phyloP scores from a whole-genome alignment of 164 flowering plant species.

The Protea cynaroides region DNA sequence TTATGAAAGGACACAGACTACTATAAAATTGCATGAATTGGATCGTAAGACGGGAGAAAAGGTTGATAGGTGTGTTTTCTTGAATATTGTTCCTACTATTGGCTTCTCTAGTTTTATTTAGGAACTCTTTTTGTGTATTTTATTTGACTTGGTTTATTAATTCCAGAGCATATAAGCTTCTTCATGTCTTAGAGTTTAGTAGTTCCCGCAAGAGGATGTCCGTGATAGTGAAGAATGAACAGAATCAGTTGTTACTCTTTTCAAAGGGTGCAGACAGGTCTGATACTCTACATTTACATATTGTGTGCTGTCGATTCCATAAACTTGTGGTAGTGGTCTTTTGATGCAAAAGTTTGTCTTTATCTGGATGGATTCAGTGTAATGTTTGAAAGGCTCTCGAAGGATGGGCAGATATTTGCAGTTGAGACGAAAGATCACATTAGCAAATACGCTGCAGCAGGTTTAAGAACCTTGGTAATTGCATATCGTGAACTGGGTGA shows the following conservation, averaged over 20 bases:
- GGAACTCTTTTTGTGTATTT: background rate
- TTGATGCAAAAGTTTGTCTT: conserved; percentile 3
- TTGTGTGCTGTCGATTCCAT: background rate
- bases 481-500: conserved; percentile 65
- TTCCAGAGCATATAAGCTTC: conserved; percentile 51
- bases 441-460: conserved; percentile 62
- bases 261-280: conserved; percentile 84
- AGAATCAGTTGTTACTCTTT: conserved; percentile 47
- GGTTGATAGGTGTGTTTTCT: conserved; percentile 46
- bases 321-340: background rate
- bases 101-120: background rate
- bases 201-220: conserved; percentile 69
- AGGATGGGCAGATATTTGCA: conserved; percentile 39
- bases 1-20: conserved; percentile 59
- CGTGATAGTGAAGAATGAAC: conserved; percentile 51
- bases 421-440: conserved; percentile 63
- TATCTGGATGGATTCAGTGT: conserved; percentile 37
- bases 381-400: conserved; percentile 71
- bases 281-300: background rate
- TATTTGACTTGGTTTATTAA: background rate
- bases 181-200: conserved; percentile 54
- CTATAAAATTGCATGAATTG: conserved; percentile 55
- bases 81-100: background rate
- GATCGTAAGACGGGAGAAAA: conserved; percentile 37
- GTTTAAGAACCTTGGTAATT: conserved; percentile 70